Evolutionary conservation across 2,329 filamentous ascomycete genomes (phyloP), one percentile per base, ranked within the genome.

Genomic region (Curvularia lunata): DNA sequence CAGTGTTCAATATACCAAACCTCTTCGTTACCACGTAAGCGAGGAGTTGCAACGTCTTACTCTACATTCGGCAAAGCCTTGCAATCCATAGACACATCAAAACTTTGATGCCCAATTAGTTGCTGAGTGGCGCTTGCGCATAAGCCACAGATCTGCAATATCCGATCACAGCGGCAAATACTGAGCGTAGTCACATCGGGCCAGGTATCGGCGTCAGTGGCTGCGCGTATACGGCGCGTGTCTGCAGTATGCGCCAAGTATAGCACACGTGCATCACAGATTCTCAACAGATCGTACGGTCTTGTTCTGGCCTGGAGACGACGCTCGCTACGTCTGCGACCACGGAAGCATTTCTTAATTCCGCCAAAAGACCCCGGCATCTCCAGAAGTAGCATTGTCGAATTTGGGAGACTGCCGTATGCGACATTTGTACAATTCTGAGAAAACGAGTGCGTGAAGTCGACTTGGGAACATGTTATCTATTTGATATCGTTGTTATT

Each of bases 191-290:
- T 21, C 23, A 12, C 16, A 46, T 54, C 7, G 18, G 27, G 32
- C 28, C 28, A 2, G 30, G 23, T 27, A 28, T 23, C 18, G 28
- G 53, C 48, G 49, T 53, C 16, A 52, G 48, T 45, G 45, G 32
- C 30, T 37, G 32, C 25, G 45, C 53, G 45, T 52, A 32, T 56
- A 27, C 37, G 21, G 52, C 41, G 52, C 30, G 18, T 48, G 16
- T 37, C 34, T 49, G 34, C 41, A 23, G 25, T 40, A 7, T 55
- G 47, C 47, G 56, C 45, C 38, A 55, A 55, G 4, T 23, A 48
- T 30, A 23, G 48, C 38, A 40, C 9, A 9, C 27, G 8, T 19
- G 10, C 48, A 34, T 48, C n/a, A 27, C 30, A 12, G 25, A 27
- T 37, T 16, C 48, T 58, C 52, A 52, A 55, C 52, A 58, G 23